Base-by-base conservation (phyloP, 176 grass and related monocot species). In the Miscanthus lutarioriparius region DNA sequence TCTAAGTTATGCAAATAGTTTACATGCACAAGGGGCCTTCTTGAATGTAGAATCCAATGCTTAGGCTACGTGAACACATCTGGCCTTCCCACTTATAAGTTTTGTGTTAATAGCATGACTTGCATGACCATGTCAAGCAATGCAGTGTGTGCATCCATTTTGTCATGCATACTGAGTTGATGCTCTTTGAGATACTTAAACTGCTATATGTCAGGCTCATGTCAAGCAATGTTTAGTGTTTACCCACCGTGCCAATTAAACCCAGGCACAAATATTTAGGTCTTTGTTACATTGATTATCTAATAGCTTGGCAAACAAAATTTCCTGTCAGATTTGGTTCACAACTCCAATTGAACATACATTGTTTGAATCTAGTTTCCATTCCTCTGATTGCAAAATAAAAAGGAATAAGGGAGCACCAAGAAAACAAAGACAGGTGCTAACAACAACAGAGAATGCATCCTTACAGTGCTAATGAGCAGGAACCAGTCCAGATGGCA, bases 111-210 rank as follows among this genome's bases (percentile, higher is more conserved):
- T 74, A 51, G 72, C 72, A 74, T 51, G 44, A 74, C 30, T 36
- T n/a, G 41, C 37, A 51, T 51, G 49, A 75, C 23, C 16, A 17
- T 15, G 2, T 13, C 54, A 23, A 23, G 41, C 44, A 28, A 75
- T 75, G 26, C 45, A 59, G 54, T 74, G 16, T 56, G 10, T 76
- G 33, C 9, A 76, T 45, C 16, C 56, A 61, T 25, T 11, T 49
- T 67, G 6, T 36, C 28, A 67, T 32, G 10, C 11, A 14, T 37
- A 12, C 32, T 3, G 28, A 25, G 20, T 68, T 49, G 62, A 45
- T 45, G 47, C 7, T 14, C 49, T 80, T 35, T 68, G 27, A 51
- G 17, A 81, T 48, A 81, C 13, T 45, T 54, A 70, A 81, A 81
- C 14, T 26, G 65, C 12, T 56, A 70, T 7, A 70, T 70, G 45